These are phyloP conservation scores for Colletotrichum tofieldiae DNA, from an alignment of 2,329 filamentous ascomycete genomes.

Conservation along the genomic window DNA sequence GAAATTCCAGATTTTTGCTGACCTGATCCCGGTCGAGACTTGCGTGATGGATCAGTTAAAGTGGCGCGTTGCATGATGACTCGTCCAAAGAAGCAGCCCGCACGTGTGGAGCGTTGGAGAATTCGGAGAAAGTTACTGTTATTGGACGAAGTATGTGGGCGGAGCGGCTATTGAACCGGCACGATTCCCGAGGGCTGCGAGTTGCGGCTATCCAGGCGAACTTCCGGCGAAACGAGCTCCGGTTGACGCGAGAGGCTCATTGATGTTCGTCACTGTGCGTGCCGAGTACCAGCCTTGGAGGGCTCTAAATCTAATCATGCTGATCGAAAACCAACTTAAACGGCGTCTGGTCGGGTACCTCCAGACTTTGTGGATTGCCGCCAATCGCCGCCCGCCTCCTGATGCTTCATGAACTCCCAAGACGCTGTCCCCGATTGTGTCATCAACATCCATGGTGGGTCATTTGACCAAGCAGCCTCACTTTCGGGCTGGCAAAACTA, in stretches of 20 bases:
- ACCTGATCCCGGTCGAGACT: not conserved
- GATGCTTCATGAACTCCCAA: not conserved
- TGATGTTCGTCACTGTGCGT: not conserved
- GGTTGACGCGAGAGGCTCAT: too few species aligned
- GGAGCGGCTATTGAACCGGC: conserved; percentile 16
- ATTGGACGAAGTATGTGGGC: conserved; percentile 12
- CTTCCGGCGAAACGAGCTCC: conserved; percentile 3
- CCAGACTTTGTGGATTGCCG: not conserved
- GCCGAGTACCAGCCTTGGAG: not conserved
- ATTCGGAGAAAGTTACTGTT: conserved; percentile 2
- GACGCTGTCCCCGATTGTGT: not conserved
- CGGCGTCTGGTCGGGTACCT: not conserved
- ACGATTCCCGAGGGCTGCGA: not conserved
- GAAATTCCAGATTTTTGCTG: not conserved
- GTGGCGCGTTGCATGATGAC: conserved; percentile 16
- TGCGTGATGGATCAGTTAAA: conserved; percentile 5
- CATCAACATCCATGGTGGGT: not conserved
- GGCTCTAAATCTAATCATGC: not conserved
- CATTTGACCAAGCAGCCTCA: not conserved
- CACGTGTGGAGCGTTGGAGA: not conserved
- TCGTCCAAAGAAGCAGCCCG: conserved; percentile 21
- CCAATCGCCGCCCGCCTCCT: not conserved
- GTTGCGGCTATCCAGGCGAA: conserved; percentile 16
- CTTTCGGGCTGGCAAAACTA: not conserved
- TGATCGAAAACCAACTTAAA: not conserved